These are phyloP conservation scores for Farysia itapuensis DNA, from an alignment of 1,284 basidiomycete species.

Conservation along the genomic window DNA sequence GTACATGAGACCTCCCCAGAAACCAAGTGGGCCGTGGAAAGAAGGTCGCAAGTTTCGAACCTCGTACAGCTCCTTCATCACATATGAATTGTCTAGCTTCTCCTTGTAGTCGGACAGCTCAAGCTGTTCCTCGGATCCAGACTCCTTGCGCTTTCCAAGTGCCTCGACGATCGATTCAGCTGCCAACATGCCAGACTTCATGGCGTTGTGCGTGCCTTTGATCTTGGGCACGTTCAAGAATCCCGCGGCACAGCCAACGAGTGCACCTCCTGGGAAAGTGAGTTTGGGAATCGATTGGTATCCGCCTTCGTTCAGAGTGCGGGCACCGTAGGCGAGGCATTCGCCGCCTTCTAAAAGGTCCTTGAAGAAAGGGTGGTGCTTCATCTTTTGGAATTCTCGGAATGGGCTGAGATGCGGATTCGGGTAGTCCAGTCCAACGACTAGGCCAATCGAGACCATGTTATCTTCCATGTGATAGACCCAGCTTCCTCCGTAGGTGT, in stretches of 20 bases:
- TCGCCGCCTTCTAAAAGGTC: slow-evolving; percentile 76
- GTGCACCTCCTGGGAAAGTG: slow-evolving; percentile 90
- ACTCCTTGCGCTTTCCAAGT: slow-evolving; percentile 62
- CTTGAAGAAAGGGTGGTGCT: slow-evolving; percentile 91
- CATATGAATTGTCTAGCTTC: slow-evolving; percentile 78
- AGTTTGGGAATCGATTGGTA: slow-evolving; percentile 89
- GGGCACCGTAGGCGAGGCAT: slow-evolving; percentile 85
- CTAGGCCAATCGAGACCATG: slow-evolving; percentile 85
- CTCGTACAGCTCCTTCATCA: slow-evolving; percentile 83
- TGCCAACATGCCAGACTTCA: slow-evolving; percentile 97
- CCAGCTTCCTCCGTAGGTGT: slow-evolving; percentile 92
- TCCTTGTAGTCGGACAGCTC: slow-evolving; percentile 80
- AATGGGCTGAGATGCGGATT: slow-evolving; percentile 94
- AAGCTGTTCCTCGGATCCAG: slow-evolving; percentile 59
- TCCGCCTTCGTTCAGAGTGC: slow-evolving; percentile 90
- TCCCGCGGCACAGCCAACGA: slow-evolving; percentile 90
- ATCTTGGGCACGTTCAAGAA: slow-evolving; percentile 98
- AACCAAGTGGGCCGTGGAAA: slow-evolving; percentile 81
- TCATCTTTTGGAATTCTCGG: slow-evolving; percentile 92
- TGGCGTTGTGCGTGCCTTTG: slow-evolving; percentile 99
- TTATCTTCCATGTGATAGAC: slow-evolving; percentile 94
- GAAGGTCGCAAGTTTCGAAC: slow-evolving; percentile 90
- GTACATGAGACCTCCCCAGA: slow-evolving; percentile 86
- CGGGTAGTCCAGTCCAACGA: slow-evolving; percentile 89
- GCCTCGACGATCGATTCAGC: slow-evolving; percentile 82